Conservation (phyloP, 257 asterid species). For the Jasminum sambac region DNA sequence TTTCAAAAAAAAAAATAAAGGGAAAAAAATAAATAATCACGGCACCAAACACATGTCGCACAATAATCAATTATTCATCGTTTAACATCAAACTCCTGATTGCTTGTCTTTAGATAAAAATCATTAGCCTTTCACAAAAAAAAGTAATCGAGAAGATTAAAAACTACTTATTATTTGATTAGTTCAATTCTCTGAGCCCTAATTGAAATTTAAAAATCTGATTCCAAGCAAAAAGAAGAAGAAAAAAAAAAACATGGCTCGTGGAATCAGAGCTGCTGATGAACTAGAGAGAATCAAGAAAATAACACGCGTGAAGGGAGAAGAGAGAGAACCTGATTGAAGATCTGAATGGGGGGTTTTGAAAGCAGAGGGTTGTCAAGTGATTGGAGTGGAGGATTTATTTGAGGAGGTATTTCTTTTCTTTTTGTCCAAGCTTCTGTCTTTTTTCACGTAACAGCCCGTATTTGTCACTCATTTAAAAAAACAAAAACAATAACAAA, state of each 20-base stretch:
- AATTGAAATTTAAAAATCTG: conserved; percentile 21
- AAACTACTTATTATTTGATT: not conserved
- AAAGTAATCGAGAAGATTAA: not conserved
- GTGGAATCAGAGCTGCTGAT: not conserved
- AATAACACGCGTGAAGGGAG: conserved; percentile 8
- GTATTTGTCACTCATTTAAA: too few relatives aligned
- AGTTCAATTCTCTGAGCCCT: conserved; percentile 27
- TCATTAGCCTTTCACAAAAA: not conserved
- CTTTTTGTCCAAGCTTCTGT: not conserved
- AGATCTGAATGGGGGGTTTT: conserved; percentile 28
- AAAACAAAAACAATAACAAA: too few relatives aligned
- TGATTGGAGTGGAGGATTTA: not conserved
- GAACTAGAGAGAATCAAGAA: conserved; percentile 6
- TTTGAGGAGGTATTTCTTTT: not conserved
- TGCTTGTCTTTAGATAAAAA: not conserved
- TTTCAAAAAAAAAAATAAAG: too few relatives aligned
- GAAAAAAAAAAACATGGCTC: not conserved
- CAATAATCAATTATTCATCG: not conserved
- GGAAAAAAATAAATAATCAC: too few relatives aligned
- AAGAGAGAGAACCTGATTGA: conserved; percentile 28
- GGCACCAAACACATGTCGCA: not conserved
- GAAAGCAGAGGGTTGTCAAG: not conserved
- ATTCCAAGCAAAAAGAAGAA: not conserved
- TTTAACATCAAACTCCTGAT: not conserved
- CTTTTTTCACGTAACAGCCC: not conserved